Base-by-base conservation (phyloP, 2,329 filamentous ascomycete species). In the Neocucurbitaria cava region DNA sequence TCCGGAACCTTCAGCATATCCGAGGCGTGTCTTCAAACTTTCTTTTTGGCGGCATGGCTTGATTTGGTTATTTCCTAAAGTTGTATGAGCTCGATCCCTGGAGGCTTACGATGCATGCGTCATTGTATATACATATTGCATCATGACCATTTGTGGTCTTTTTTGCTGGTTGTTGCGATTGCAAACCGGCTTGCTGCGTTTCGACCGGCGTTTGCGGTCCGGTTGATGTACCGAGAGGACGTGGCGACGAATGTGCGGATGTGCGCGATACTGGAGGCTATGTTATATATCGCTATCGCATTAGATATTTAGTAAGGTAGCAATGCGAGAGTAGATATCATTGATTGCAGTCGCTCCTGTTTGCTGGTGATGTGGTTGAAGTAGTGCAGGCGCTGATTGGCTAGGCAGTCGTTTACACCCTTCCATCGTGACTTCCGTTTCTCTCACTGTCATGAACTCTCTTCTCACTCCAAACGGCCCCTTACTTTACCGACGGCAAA, bases 51-150 rank as follows among this genome's bases (percentile, higher is more conserved):
- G 45, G 65, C 58, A 67, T 65, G 66, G 63, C 50, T 71, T 66
- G 68, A 54, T 58, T 68, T 63, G 61, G 53, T 59, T 63, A 57
- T 70, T 68, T 64, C 53, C 50, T 55, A 38, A 46, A 41, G 46
- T 47, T 46, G 52, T 47, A 65, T 56, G 46, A 55, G 58, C 54
- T 56, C 50, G 51, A 43, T 57, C 54, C 59, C 52, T 64, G 52
- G 53, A 44, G 57, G 54, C 55, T 53, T 61, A 68, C 54, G 59
- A 62, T 66, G 59, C 62, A 66, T 64, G 59, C 58, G 53, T 57
- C 56, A 52, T 65, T 72, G 69, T 72, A 70, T 65, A 70, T 74
- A 68, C 49, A 57, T 68, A 68, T 60, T 67, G 65, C 62, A 68
- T 66, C 58, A 61, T 52, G 45, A 31, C 42, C 61, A 47, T 53